A percentile compares a stretch with the other conserved stretches of the same genome.
Conservation (phyloP, 257 asterid species). For the Leonotis leonurus region DNA sequence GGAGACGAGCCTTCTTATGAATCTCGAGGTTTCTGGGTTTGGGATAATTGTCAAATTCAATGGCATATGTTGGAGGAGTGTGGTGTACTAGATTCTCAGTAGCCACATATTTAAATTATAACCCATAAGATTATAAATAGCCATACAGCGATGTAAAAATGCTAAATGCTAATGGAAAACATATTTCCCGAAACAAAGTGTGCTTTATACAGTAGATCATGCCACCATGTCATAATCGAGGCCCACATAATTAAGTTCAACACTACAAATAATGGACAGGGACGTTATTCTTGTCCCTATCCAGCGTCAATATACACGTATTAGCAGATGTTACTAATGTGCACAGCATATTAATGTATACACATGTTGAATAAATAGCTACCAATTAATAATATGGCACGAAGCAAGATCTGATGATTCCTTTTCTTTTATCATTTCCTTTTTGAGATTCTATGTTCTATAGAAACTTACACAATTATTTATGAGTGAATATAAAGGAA, state of each 20-base stretch:
- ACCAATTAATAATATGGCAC: not conserved
- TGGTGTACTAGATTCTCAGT: not conserved
- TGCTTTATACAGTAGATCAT: not conserved
- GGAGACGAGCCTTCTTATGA: not conserved
- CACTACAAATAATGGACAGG: not conserved
- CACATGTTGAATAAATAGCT: not conserved
- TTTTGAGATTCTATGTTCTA: not conserved
- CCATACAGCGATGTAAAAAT: not conserved
- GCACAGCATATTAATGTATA: not conserved
- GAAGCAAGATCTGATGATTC: constrained; percentile 4
- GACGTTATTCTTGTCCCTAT: not conserved
- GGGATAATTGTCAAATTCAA: not conserved
- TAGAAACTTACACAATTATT: not conserved
- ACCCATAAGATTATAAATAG: constrained; percentile 3
- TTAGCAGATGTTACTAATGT: not conserved
- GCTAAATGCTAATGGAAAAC: not conserved
- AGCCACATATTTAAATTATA: not conserved
- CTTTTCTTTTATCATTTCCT: not conserved
- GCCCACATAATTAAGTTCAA: not conserved
- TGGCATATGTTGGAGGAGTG: not conserved
- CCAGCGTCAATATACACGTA: not conserved
- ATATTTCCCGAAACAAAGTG: not conserved
- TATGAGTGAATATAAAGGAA: not conserved
- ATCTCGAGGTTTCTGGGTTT: not conserved
- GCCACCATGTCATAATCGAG: not conserved